A percentile compares a stretch with the other conserved stretches of the same genome.
Evolutionary conservation across 2,329 filamentous ascomycete genomes (phyloP).

Genomic region (Verticillium longisporum): DNA sequence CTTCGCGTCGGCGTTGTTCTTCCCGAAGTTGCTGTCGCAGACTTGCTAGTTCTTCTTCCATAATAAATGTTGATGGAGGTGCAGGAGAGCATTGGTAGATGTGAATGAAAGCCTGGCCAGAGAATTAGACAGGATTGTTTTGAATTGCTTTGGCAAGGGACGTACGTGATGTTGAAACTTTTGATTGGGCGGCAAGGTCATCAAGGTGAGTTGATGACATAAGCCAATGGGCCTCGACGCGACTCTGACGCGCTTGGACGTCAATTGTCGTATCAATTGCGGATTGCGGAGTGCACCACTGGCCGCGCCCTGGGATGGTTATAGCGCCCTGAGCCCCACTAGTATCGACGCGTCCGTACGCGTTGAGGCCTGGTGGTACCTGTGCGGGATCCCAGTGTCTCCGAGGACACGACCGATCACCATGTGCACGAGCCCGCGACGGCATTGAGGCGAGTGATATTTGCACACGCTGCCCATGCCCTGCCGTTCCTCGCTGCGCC

Average conservation of each 20-base stretch:
- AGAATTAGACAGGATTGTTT: neutral
- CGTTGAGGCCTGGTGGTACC: neutral
- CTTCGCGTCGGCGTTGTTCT: slow-evolving; percentile 2
- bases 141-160: neutral
- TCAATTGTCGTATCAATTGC: no score
- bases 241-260: no score
- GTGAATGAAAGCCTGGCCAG: neutral
- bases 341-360: neutral
- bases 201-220: neutral
- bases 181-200: neutral
- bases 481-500: neutral
- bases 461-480: neutral
- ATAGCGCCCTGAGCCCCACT: neutral
- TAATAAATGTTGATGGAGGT: neutral
- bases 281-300: neutral
- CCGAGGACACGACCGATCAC: neutral
- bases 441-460: neutral
- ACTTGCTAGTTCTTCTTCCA: neutral
- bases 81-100: neutral
- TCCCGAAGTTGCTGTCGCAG: neutral
- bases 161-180: neutral
- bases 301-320: neutral
- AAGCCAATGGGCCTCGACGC: neutral
- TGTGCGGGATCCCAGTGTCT: no score
- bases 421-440: neutral